phyloP scores from a whole-genome alignment of 2,329 filamentous ascomycete species.

The Fusarium poae region DNA sequence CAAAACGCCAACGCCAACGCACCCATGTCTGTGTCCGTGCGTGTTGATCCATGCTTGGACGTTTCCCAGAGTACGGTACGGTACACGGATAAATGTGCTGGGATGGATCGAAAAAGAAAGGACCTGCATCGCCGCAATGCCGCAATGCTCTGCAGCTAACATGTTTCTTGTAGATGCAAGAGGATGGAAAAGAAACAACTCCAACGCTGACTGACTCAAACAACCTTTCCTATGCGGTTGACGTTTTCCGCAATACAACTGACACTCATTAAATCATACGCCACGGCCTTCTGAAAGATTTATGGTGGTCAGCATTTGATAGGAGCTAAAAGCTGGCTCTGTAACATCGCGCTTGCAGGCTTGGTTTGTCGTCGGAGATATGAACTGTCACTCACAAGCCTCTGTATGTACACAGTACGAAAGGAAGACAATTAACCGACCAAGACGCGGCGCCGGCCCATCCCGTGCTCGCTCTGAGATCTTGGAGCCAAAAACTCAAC shows the following conservation, averaged over 20 bases:
- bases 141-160: background rate
- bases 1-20: slow-evolving; percentile 2
- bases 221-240: background rate
- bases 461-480: slow-evolving; percentile 29
- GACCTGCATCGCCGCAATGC: slow-evolving; percentile 9
- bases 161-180: background rate
- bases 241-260: background rate
- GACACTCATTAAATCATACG: background rate
- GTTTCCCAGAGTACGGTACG: slow-evolving; percentile 17
- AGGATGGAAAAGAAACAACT: background rate
- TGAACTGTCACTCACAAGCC: background rate
- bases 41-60: slow-evolving; percentile 7
- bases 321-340: slow-evolving; percentile 4
- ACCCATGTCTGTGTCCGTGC: slow-evolving; percentile 10
- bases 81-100: slow-evolving; percentile 19
- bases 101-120: slow-evolving; percentile 22
- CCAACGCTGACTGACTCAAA: background rate
- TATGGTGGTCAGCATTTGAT: slow-evolving; percentile 16
- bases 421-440: background rate
- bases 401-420: background rate
- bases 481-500: slow-evolving; percentile 6
- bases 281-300: slow-evolving; percentile 1
- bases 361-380: background rate
- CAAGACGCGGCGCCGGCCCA: slow-evolving; percentile 37
- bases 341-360: slow-evolving; percentile 13